phyloP scores from a whole-genome alignment of 2,329 filamentous ascomycete species.

The Coniochaeta hoffmannii region DNA sequence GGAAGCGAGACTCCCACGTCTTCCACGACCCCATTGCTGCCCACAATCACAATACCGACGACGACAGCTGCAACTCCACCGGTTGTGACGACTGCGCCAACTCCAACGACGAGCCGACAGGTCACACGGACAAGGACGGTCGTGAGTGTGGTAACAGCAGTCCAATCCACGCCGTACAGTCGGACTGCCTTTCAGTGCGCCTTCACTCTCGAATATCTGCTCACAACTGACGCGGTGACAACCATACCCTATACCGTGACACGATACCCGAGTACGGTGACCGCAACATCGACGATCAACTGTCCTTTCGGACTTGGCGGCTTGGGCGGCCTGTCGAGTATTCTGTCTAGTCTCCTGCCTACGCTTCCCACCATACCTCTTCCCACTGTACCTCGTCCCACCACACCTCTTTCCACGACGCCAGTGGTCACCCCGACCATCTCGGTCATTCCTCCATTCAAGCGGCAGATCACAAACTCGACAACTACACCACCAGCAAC shows the following conservation, averaged over 20 bases:
- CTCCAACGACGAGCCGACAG: conserved; percentile 1
- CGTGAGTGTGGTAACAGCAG: conserved; percentile 8
- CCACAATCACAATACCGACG: neutral
- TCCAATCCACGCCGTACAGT: conserved; percentile 7
- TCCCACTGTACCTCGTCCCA: too few species aligned
- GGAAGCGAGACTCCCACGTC: neutral
- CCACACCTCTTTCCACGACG: neutral
- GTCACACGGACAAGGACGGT: conserved; percentile 10
- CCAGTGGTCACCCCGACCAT: neutral
- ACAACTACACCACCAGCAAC: neutral
- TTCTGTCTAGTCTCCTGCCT: neutral
- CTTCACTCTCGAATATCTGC: conserved; percentile 9
- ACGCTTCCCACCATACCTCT: neutral
- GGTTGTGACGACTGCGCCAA: neutral
- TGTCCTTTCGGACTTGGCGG: conserved; percentile 7
- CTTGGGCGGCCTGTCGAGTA: neutral
- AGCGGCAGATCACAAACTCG: neutral
- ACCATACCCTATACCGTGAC: conserved; percentile 9
- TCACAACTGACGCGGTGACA: conserved; percentile 9
- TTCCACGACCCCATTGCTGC: neutral
- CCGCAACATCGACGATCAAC: conserved; percentile 8
- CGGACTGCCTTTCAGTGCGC: conserved; percentile 11
- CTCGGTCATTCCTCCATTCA: too few species aligned
- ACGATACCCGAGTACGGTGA: conserved; percentile 9
- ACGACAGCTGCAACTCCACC: neutral